Base-by-base conservation (phyloP, 2,329 filamentous ascomycete genomes). In the Claviceps africana region DNA sequence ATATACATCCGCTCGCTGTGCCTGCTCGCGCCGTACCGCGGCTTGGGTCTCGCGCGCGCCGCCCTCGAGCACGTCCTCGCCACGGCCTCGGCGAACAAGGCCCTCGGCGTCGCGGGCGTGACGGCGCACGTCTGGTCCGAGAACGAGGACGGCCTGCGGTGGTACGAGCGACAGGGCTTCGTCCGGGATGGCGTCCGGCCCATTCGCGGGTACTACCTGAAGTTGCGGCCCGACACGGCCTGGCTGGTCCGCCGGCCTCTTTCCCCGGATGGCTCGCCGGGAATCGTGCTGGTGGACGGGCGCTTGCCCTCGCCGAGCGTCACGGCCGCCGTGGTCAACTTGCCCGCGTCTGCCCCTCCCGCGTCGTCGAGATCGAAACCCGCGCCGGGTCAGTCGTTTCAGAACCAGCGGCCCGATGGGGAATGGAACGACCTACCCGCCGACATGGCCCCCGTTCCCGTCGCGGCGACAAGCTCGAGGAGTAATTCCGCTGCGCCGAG, bases 71-170 rank as follows among this genome's bases (percentile, higher is more conserved):
- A 76, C 56, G 70, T 81, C 46, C 58, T 77, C 52, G 65, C 67
- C 22, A 67, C 69, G 11, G 67, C 65, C 13, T 59, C 61, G 9
- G 56, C 59, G 13, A 64, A 65, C 11, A 65, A 56, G 65, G 56
- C 17, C 63, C 71, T 56, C 60, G 71, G 71, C 50, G 70, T 73
- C 35, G 59, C 58, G 37, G 59, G 70, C 44, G 68, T 82, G 17
- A 83, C 79, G 57, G 82, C 82, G 4, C 82, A 85, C 62, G 82
- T 85, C 17, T 85, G 82, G 82, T 81, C 81, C 11, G 74, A 80
- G 54, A 84, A 83, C 62, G 72, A 75, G 2, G 81, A 83, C 21
- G 82, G 75, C 0, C 65, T 84, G 55, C 70, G 70, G 53, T 85
- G 82, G 81, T 85, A 85, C 65, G 60, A 68, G 33, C 70, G 71